phyloP scores from a whole-genome alignment of 208 protist species.

The Phytomonas serpens region DNA sequence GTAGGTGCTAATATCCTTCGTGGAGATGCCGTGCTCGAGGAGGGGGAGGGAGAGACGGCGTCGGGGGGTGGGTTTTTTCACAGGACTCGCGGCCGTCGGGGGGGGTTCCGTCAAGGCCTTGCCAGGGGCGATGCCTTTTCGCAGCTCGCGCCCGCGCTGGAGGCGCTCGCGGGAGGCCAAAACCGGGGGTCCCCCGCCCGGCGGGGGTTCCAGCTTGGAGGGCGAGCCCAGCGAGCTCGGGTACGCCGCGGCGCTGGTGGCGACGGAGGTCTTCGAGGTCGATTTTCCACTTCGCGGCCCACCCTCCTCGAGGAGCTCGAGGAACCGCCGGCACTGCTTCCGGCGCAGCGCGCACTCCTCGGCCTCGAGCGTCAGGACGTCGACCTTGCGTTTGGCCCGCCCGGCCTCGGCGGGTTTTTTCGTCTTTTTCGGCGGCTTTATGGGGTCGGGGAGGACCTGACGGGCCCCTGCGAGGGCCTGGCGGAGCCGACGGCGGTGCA shows the following conservation, averaged over 20 bases:
- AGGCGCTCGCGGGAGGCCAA: conserved; percentile 51
- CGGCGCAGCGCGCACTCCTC: background rate
- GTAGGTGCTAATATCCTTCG: conserved; percentile 44
- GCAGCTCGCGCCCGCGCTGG: conserved; percentile 50
- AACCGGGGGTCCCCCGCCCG: background rate
- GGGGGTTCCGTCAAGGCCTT: conserved; percentile 11
- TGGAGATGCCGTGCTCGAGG: conserved; percentile 48
- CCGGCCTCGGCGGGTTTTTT: background rate
- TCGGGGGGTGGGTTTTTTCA: background rate
- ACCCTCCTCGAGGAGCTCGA: background rate
- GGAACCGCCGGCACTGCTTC: background rate
- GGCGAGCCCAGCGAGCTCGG: background rate
- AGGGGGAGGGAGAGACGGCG: conserved; percentile 17
- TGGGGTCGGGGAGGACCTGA: background rate
- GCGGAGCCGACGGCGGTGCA: conserved; percentile 6
- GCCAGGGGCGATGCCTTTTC: conserved; percentile 26
- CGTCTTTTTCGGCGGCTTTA: background rate
- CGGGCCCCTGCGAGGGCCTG: background rate
- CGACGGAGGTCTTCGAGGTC: background rate
- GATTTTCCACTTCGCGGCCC: background rate
- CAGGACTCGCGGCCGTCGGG: too few relatives aligned
- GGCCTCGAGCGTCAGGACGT: background rate
- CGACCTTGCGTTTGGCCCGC: background rate
- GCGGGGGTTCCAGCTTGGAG: background rate
- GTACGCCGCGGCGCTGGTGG: too few relatives aligned